Base-by-base conservation (phyloP, 345 rosid genomes). In the Xanthoceras sorbifolium region DNA sequence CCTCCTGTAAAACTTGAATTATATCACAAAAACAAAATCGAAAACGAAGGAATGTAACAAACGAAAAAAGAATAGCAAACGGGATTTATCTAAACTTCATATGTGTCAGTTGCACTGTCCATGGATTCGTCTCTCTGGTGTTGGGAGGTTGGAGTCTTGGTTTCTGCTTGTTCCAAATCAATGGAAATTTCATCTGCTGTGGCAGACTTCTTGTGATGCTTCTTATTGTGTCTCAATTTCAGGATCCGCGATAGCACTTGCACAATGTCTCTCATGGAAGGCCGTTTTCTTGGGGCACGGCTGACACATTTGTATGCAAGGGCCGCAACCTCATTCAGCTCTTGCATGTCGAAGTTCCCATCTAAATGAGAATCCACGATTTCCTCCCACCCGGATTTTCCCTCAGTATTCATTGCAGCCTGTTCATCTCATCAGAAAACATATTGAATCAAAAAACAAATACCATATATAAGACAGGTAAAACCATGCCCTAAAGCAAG, bases 371-470 rank as follows among this genome's bases (percentile, higher is more conserved):
- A 86, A 79, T 96, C 98, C 65, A 77, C 97, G 5, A 96, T 89
- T 90, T 96, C 99, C 83, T 94, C 99, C 99, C 99, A 96, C 59
- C 98, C 98, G 1, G 82, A 90, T 78, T 88, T 91, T n/a, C 90
- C 97, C 34, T 91, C 99, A 0, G 87, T 78, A 74, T 86, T 83
- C 97, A 96, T 90, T 11, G 99, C 97, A 1, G 98, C 99, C 99
- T 96, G 69, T 65, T 79, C 34, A 75, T 82, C 32, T 9, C 5
- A 76, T 63, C 61, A 32, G 50, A 57, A 22, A 26, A 36, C 28
- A 36, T 69, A 50, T 46, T 9, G 61, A 22, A 60, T 70, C 15
- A 36, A 31, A 25, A 31, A 25, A 34, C 9, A 76, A 26, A 28
- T 32, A 68, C 28, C 34, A 79, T 3, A 46, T 9, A 61, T 25